Evolutionary conservation across 139 green algal genomes (phyloP).

Genomic region (Eudorina sp.): DNA sequence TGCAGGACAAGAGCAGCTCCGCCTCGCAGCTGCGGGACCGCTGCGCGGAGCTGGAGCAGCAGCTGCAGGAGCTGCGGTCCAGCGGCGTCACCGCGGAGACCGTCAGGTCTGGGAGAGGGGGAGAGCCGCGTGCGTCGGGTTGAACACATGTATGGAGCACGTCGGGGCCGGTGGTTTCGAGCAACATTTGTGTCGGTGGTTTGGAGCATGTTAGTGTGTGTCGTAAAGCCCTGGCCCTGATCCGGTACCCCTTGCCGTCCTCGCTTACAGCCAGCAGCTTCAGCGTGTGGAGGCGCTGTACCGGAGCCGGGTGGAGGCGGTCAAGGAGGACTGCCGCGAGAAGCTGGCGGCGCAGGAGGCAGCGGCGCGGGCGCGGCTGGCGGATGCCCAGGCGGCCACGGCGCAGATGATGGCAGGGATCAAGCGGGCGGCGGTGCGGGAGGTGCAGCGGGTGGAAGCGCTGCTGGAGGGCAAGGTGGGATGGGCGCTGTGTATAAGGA

Average conservation of each 20-base stretch:
- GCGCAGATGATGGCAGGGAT: background rate
- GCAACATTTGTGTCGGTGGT: no score
- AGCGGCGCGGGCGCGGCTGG: background rate
- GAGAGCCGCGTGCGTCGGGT: no score
- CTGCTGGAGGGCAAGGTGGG: constrained; percentile 22
- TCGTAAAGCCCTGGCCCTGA: no score
- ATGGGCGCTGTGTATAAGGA: no score
- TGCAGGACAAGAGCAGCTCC: background rate
- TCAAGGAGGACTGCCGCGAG: constrained; percentile 15
- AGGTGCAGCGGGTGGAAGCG: constrained; percentile 38
- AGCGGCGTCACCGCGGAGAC: background rate
- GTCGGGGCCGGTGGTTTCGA: no score
- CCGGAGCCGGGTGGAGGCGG: background rate
- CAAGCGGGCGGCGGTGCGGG: constrained; percentile 5
- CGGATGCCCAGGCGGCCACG: background rate
- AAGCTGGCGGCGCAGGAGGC: constrained; percentile 20
- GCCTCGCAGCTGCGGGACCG: background rate
- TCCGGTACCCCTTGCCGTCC: no score
- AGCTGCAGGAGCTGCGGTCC: background rate
- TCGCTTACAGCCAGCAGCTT: constrained; percentile 44
- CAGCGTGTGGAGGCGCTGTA: constrained; percentile 25
- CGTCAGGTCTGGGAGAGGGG: no score
- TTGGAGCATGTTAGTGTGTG: no score
- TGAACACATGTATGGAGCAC: no score
- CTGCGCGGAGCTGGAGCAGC: background rate